Conservation (phyloP, 208 protist species). For the Angomonas desouzai region DNA sequence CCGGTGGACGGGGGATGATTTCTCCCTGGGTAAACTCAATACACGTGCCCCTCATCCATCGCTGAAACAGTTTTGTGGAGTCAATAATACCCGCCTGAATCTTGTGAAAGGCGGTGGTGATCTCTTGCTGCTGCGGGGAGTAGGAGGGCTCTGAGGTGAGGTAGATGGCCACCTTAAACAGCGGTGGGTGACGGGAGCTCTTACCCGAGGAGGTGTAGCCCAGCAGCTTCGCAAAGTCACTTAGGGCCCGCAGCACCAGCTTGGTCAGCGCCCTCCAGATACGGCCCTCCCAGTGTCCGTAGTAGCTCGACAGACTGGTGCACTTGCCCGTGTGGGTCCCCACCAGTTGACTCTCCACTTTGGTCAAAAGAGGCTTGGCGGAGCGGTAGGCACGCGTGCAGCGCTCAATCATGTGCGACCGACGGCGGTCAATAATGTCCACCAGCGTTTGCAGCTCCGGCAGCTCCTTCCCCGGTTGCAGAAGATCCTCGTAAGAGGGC, state of each 20-base stretch:
- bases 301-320: conserved; percentile 90
- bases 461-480: conserved; percentile 81
- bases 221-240: conserved; percentile 84
- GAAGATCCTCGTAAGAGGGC: conserved; percentile 68
- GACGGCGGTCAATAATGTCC: conserved; percentile 87
- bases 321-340: conserved; percentile 91
- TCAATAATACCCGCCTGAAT: conserved; percentile 92
- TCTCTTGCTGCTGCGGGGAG: conserved; percentile 92
- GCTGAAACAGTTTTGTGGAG: conserved; percentile 91
- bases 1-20: conserved; percentile 76
- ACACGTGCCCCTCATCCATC: conserved; percentile 97
- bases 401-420: conserved; percentile 71
- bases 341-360: conserved; percentile 94
- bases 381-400: conserved; percentile 92
- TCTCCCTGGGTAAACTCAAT: conserved; percentile 92
- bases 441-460: conserved; percentile 91
- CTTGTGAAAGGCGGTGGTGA: conserved; percentile 90
- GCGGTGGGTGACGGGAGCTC: conserved; percentile 41
- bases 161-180: conserved; percentile 94
- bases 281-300: conserved; percentile 95
- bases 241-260: conserved; percentile 90
- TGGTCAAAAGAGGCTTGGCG: conserved; percentile 92
- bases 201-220: conserved; percentile 58
- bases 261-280: conserved; percentile 92
- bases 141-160: conserved; percentile 91